Base-by-base conservation (phyloP, 495 filamentous ascomycete species). In the Podospora tetraspora region DNA sequence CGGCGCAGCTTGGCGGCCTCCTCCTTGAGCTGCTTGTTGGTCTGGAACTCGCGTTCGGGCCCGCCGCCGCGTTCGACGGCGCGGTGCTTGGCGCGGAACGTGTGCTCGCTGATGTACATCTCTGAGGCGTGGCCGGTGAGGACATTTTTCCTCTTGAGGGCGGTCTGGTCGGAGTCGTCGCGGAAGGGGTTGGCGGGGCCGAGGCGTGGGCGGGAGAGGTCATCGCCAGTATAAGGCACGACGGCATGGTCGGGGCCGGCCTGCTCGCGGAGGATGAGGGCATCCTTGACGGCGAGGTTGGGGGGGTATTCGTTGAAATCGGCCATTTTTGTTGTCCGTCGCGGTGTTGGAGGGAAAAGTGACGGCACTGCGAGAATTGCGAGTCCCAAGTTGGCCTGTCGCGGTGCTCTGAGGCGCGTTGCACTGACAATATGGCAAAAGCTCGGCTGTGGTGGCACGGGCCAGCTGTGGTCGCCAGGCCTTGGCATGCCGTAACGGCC, bases 61-160 rank as follows among this genome's bases (percentile, higher is more conserved):
- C 80, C 83, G 5, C 79, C 81, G 29, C 68, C 77, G 29, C 83
- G 70, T 75, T 92, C 89, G 64, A 92, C 88, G 1, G 90, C 92
- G 68, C 89, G 85, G 76, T 92, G 92, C 74, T 94, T 91, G 67
- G 86, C 86, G 70, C 88, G 86, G 73, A 99, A 99, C 0, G 91
- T 94, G 66, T 91, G 84, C 73, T 96, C 94, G 77, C 91, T 96
- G 69, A 99, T 89, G 66, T 87, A 92, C 1, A 90, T 89, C 79
- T 98, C 94, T 69, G 93, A 85, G 0, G 96, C 96, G 74, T 86
- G 89, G 6, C 95, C 95, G 0, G 96, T 97, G 11, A 96, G 88
- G 2, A 98, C 89, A 69, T 95, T 94, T 73, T 96, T 96, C 66
- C 94, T 89, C 78, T 94, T 96, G 27, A 68, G 67, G 13, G 63